Conservation (phyloP, 225 moss, liverwort and hornwort species). For the Pleurozium schreberi region DNA sequence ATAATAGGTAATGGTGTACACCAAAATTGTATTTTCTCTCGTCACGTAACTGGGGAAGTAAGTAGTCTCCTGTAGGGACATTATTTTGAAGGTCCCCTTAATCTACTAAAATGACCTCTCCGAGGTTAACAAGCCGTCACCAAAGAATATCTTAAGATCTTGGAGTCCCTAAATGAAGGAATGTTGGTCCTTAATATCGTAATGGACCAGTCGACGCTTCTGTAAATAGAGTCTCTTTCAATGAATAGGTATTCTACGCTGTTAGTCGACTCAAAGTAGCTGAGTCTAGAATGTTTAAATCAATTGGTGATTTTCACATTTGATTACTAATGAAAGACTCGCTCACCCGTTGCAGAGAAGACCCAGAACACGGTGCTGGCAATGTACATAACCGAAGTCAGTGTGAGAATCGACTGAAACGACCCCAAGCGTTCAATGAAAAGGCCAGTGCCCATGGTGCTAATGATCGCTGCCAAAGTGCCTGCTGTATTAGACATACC, state of each 20-base stretch:
- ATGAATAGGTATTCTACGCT: neutral
- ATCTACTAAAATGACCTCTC: neutral
- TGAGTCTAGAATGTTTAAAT: neutral
- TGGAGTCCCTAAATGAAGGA: neutral
- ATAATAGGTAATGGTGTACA: neutral
- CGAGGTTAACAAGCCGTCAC: neutral
- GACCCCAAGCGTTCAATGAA: conserved; percentile 80
- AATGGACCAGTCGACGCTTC: neutral
- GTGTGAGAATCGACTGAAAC: conserved; percentile 56
- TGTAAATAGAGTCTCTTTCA: neutral
- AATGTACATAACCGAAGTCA: conserved; percentile 64
- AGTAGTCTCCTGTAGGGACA: neutral
- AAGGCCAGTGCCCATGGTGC: conserved; percentile 64
- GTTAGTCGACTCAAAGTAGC: neutral
- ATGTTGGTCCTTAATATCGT: neutral
- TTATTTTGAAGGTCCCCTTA: neutral
- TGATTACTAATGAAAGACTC: conserved; percentile 29
- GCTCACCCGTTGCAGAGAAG: conserved; percentile 55
- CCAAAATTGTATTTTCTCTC: neutral
- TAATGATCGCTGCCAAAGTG: conserved; percentile 63
- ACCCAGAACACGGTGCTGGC: conserved; percentile 68
- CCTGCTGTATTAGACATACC: conserved; percentile 78
- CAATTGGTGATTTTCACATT: neutral
- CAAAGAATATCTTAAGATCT: neutral
- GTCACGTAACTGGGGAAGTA: neutral